phyloP scores from a whole-genome alignment of 148 eudicot genomes.

The Cornus controversa region DNA sequence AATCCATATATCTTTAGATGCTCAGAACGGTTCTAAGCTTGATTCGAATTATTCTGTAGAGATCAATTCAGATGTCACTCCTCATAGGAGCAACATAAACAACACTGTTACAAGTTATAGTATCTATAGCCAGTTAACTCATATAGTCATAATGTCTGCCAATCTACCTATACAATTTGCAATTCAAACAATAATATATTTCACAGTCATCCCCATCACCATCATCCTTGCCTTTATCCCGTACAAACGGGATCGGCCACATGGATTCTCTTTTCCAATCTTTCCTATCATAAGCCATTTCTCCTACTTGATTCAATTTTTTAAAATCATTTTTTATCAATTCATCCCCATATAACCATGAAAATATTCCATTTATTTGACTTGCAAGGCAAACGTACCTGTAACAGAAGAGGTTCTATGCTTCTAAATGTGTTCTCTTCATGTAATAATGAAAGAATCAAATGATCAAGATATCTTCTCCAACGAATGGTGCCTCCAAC shows the following conservation, averaged over 20 bases:
- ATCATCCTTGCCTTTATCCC: no score
- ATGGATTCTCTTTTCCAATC: no score
- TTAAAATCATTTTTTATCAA: no score
- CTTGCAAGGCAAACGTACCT: slow-evolving; percentile 43
- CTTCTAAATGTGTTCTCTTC: slow-evolving; percentile 55
- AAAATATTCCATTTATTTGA: neutral
- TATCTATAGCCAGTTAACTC: neutral
- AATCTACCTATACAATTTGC: neutral
- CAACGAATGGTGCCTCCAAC: slow-evolving; percentile 96
- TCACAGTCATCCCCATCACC: neutral
- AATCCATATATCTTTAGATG: neutral
- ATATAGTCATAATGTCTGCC: neutral
- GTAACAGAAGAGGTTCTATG: slow-evolving; percentile 94
- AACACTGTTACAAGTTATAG: neutral
- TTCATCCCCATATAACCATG: neutral
- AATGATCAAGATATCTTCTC: slow-evolving; percentile 92
- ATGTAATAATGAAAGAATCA: slow-evolving; percentile 74
- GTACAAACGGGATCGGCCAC: no score
- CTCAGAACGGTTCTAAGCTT: neutral
- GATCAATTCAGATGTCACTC: neutral
- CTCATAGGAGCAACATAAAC: neutral
- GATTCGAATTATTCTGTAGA: neutral
- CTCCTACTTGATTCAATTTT: no score
- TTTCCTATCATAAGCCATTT: no score
- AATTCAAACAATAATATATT: neutral